Percentiles rank a stretch among this genome's conserved stretches.
phyloP scores from a whole-genome alignment of 768 basidiomycete genomes.

The Macrocybe gigantea region DNA sequence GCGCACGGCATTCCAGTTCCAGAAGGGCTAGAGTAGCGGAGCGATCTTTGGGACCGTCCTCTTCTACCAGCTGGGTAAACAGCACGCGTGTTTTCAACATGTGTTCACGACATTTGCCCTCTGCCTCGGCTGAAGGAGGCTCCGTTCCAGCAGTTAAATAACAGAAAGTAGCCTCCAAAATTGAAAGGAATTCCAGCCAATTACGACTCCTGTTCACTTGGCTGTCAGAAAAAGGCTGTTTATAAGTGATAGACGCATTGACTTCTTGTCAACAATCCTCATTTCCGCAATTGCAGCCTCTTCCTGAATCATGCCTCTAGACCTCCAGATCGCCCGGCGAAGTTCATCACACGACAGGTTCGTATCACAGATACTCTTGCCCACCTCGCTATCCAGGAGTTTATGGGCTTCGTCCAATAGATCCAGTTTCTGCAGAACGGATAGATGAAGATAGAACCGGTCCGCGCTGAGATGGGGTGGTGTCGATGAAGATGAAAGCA shows the following conservation, averaged over 20 bases:
- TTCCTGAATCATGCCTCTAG: constrained; percentile 48
- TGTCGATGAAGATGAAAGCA: constrained; percentile 57
- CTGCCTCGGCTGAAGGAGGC: constrained; percentile 26
- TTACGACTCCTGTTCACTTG: constrained; percentile 59
- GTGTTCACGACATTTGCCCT: constrained; percentile 29
- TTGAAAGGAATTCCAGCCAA: constrained; percentile 77
- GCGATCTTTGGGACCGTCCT: constrained; percentile 69
- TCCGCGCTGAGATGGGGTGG: constrained; percentile 65
- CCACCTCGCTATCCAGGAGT: constrained; percentile 63
- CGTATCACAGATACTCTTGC: constrained; percentile 59
- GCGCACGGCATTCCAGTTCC: constrained; percentile 65
- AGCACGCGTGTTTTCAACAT: constrained; percentile 42
- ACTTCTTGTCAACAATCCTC: constrained; percentile 58
- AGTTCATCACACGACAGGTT: constrained; percentile 73
- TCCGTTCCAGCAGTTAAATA: constrained; percentile 21
- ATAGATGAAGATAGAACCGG: constrained; percentile 72
- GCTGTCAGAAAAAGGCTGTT: constrained; percentile 2
- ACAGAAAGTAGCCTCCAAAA: constrained; percentile 64
- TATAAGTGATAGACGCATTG: constrained; percentile 14
- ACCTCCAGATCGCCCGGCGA: constrained; percentile 63
- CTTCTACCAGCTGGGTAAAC: constrained; percentile 49
- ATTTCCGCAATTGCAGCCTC: constrained; percentile 58
- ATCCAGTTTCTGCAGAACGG: constrained; percentile 62
- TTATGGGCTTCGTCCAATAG: constrained; percentile 67
- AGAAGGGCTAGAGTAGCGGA: constrained; percentile 69